Conservation (phyloP, 2,329 filamentous ascomycete species). For the Fusarium clavum region DNA sequence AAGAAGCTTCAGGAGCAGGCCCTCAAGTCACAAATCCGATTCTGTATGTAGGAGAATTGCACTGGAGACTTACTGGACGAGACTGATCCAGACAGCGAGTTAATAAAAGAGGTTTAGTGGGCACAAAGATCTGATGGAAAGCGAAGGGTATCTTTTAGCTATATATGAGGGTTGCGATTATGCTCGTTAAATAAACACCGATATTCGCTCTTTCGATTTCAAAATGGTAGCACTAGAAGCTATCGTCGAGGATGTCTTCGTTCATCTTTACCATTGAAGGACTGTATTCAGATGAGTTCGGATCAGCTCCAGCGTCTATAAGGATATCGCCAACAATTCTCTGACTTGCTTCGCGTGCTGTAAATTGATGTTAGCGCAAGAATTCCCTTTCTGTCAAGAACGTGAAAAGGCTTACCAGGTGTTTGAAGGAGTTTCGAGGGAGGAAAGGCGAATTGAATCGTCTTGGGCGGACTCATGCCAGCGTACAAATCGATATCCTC, state of each 20-base stretch:
- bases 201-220: neutral
- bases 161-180: slow-evolving; percentile 6
- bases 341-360: slow-evolving; percentile 82
- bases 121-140: neutral
- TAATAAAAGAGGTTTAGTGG: neutral
- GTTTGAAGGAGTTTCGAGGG: slow-evolving; percentile 83
- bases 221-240: slow-evolving; percentile 58
- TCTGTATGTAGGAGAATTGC: slow-evolving; percentile 39
- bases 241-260: slow-evolving; percentile 70
- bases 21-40: slow-evolving; percentile 46
- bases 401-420: slow-evolving; percentile 66
- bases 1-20: slow-evolving; percentile 47
- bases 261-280: slow-evolving; percentile 75
- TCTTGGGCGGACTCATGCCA: slow-evolving; percentile 92
- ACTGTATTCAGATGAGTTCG: slow-evolving; percentile 68
- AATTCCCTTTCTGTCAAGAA: neutral
- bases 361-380: neutral
- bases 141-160: slow-evolving; percentile 21
- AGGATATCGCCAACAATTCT: slow-evolving; percentile 85
- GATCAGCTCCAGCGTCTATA: slow-evolving; percentile 76
- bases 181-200: neutral
- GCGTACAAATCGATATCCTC: slow-evolving; percentile 71
- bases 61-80: neutral
- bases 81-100: slow-evolving; percentile 1
- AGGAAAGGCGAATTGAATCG: slow-evolving; percentile 85